Base-by-base conservation (phyloP, 768 basidiomycete genomes). In the Psilocybe sp. region DNA sequence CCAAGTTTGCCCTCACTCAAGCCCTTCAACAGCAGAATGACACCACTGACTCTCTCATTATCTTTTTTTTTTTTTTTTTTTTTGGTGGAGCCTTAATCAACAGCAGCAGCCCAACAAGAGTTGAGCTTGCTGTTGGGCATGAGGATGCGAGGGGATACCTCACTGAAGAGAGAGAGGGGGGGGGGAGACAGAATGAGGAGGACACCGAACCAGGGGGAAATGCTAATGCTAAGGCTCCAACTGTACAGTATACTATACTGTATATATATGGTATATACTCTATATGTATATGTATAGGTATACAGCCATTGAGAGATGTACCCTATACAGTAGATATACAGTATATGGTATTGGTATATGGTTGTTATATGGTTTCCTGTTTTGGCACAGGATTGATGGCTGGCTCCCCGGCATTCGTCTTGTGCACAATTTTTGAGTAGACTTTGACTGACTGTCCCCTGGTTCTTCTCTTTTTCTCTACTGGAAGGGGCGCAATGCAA, bases 171-270 rank as follows among this genome's bases (percentile, higher is more conserved):
- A n/a, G n/a, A n/a, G n/a, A n/a, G n/a, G n/a, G n/a, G n/a, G n/a
- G n/a, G n/a, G n/a, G n/a, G 9, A 44, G 9, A 13, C 40, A 40
- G 19, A 16, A 9, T 10, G 19, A 9, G 16, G 40, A 10, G 40
- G 40, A n/a, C 10, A 40, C 40, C 16, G 42, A 23, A 5, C 20
- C 42, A 23, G 7, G 16, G 12, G 42, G 6, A 40, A 40, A 14
- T 19, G 7, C 39, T 19, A n/a, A n/a, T n/a, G 19, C 28, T 47
- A 55, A 51, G 49, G 53, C 50, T 55, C 53, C 53, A 55, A 55
- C 53, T 38, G 32, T 51, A 43, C 35, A 19, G 15, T 47, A 46
- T 51, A 45, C n/a, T 15, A 11, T 51, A 55, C 37, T 41, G 31
- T 50, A 41, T 47, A 44, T 51, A 50, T 41, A 50, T 31, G 19